Percentiles rank a stretch among this genome's conserved stretches.
Conservation (phyloP, 2,329 filamentous ascomycete species). For the Penicillium sp. region DNA sequence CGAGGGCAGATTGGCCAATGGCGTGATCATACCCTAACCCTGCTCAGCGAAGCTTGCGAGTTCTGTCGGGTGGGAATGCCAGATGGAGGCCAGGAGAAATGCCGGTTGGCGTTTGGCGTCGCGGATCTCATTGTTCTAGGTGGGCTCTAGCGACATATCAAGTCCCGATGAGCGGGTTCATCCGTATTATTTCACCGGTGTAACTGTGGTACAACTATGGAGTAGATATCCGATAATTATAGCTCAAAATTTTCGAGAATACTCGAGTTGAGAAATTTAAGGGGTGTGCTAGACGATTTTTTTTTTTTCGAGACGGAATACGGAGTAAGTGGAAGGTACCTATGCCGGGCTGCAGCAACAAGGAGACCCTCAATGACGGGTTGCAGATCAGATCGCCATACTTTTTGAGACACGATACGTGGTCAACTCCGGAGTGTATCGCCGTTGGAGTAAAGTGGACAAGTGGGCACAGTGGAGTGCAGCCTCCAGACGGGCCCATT, state of each 20-base stretch:
- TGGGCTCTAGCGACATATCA: conserved; percentile 3
- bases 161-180: background rate
- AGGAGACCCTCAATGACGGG: conserved; percentile 28
- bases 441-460: conserved; percentile 18
- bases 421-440: conserved; percentile 25
- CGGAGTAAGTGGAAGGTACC: conserved; percentile 15
- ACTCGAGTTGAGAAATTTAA: background rate
- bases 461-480: conserved; percentile 15
- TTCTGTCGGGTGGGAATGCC: conserved; percentile 27
- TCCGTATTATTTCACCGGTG: background rate
- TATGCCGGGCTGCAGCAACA: conserved; percentile 18
- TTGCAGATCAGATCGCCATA: conserved; percentile 33
- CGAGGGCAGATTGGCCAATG: conserved; percentile 16
- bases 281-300: background rate
- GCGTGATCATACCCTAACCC: conserved; percentile 12
- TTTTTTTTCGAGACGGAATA: conserved; percentile 8
- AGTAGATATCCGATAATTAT: background rate
- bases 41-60: conserved; percentile 10
- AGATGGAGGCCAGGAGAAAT: conserved; percentile 24
- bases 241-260: background rate
- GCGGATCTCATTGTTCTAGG: conserved; percentile 3
- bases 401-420: conserved; percentile 26
- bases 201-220: background rate
- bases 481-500: conserved; percentile 10
- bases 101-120: conserved; percentile 18